Evolutionary conservation across 2,329 filamentous ascomycete species (phyloP).

Genomic region (Metarhizium album): DNA sequence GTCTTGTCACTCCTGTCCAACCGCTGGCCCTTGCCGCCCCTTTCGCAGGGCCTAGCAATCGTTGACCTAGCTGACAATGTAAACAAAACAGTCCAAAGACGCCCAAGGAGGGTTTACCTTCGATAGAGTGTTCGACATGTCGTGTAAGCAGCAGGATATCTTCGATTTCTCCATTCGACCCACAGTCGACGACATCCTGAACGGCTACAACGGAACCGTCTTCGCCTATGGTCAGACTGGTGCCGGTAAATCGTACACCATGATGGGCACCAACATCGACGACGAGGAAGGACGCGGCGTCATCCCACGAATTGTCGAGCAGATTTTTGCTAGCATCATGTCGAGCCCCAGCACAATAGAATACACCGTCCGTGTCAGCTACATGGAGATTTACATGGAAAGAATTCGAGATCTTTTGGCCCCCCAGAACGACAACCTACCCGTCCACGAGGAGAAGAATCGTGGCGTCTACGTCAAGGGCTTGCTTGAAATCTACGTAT

Average conservation of each 20-base stretch:
- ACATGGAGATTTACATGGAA: constrained; percentile 99
- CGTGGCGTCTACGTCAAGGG: constrained; percentile 95
- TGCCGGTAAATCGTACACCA: constrained; percentile 97
- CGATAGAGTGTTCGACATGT: constrained; percentile 94
- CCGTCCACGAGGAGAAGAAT: constrained; percentile 96
- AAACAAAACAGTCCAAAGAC: constrained; percentile 64
- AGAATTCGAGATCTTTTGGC: constrained; percentile 86
- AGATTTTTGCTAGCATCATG: constrained; percentile 94
- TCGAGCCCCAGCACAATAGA: constrained; percentile 87
- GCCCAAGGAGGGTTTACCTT: constrained; percentile 85
- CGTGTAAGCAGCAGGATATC: constrained; percentile 79
- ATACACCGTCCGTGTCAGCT: constrained; percentile 96
- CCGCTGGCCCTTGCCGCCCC: neutral
- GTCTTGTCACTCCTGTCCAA: neutral
- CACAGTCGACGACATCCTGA: constrained; percentile 95
- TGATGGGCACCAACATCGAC: constrained; percentile 75
- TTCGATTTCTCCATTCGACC: constrained; percentile 96
- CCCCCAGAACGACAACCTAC: constrained; percentile 90
- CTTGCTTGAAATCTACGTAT: constrained; percentile 87
- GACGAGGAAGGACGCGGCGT: constrained; percentile 83
- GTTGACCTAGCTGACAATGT: constrained; percentile 13
- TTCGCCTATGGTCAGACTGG: constrained; percentile 98
- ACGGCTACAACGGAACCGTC: constrained; percentile 98
- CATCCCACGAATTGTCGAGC: constrained; percentile 92
- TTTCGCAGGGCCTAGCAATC: neutral